Evolutionary conservation across 345 rosid genomes (phyloP).

Genomic region (Citrus australasica): DNA sequence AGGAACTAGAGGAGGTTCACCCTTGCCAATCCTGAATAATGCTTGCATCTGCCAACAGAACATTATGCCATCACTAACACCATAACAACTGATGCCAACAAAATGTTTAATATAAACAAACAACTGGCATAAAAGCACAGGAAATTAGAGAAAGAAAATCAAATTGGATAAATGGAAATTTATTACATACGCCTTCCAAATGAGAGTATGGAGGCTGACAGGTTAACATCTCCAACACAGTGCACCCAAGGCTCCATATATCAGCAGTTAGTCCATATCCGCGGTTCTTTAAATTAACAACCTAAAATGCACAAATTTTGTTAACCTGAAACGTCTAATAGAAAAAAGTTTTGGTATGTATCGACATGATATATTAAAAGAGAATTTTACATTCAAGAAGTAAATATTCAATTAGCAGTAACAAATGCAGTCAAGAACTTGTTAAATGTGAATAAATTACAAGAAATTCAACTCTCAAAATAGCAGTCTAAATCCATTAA

Average conservation of each 20-base stretch:
- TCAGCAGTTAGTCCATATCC: slow-evolving; percentile 77
- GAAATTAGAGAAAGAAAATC: not conserved
- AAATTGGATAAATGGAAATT: not conserved
- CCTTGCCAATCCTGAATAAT: slow-evolving; percentile 60
- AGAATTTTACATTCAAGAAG: not conserved
- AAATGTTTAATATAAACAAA: not conserved
- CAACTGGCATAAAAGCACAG: not conserved
- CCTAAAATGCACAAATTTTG: slow-evolving; percentile 37
- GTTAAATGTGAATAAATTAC: not conserved
- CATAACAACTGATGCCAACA: not conserved
- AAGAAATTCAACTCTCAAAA: not conserved
- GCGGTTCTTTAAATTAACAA: slow-evolving; percentile 45
- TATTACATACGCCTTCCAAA: slow-evolving; percentile 54
- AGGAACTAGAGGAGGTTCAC: slow-evolving; percentile 61
- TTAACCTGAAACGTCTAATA: not conserved
- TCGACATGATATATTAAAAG: not conserved
- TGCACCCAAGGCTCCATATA: slow-evolving; percentile 94
- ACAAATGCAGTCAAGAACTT: not conserved
- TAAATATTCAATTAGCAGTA: not conserved
- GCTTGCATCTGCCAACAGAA: slow-evolving; percentile 53
- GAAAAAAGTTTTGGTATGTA: not conserved
- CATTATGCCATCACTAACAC: not conserved
- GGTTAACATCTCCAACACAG: slow-evolving; percentile 83
- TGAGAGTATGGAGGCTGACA: slow-evolving; percentile 51
- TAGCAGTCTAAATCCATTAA: not conserved